Conservation (phyloP, 768 basidiomycete genomes). For the Rubroboletus pulcherrimus region DNA sequence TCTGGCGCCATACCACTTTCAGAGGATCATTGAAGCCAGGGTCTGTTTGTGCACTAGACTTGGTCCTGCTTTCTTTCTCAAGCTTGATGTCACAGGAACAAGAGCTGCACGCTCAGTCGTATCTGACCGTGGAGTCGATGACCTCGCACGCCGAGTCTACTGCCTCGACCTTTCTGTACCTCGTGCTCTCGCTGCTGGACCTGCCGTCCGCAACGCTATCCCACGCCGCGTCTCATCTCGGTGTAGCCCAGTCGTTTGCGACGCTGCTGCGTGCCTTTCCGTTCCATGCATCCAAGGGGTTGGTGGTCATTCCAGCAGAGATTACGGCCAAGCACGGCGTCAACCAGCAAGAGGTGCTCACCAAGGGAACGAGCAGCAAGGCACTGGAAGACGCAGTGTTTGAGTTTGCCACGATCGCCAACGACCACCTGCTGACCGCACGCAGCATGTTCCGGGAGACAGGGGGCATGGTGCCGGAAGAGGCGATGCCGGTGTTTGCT, state of each 20-base stretch:
- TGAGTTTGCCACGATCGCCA: constrained; percentile 77
- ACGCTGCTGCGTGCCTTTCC: constrained; percentile 75
- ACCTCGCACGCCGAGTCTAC: constrained; percentile 77
- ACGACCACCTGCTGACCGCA: constrained; percentile 76
- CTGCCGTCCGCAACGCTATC: constrained; percentile 55
- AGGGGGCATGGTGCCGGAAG: constrained; percentile 49
- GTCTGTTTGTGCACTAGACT: constrained; percentile 39
- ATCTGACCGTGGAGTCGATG: constrained; percentile 65
- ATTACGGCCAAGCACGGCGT: constrained; percentile 76
- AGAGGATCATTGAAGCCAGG: constrained; percentile 80
- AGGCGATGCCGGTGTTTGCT: constrained; percentile 69
- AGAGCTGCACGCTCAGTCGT: constrained; percentile 60
- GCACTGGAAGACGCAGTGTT: constrained; percentile 77
- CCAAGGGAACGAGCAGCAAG: constrained; percentile 46
- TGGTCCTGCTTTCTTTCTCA: constrained; percentile 12
- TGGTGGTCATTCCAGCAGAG: constrained; percentile 76
- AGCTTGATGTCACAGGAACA: constrained; percentile 46
- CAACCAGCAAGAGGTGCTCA: constrained; percentile 75
- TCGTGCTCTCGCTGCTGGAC: constrained; percentile 64
- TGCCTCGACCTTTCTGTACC: constrained; percentile 72
- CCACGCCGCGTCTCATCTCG: constrained; percentile 81
- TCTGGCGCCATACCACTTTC: constrained; percentile 72
- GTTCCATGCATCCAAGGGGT: constrained; percentile 67
- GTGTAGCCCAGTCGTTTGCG: constrained; percentile 64
- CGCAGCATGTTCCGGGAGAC: constrained; percentile 61